A percentile compares a stretch with the other conserved stretches of the same genome.
phyloP scores from a whole-genome alignment of 2,329 filamentous ascomycete species.

The Lomentospora prolificans region DNA sequence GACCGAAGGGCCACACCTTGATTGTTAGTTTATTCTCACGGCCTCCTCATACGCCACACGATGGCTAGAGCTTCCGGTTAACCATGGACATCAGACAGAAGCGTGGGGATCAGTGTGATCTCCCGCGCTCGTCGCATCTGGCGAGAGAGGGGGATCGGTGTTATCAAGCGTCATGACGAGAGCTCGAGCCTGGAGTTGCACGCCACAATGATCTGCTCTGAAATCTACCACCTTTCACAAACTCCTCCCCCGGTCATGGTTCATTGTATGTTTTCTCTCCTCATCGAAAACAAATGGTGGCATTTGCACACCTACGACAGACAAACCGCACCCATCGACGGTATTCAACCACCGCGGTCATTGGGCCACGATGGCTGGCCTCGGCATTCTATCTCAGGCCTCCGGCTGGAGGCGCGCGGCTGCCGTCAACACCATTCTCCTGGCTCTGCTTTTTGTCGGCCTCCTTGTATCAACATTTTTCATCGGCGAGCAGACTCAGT shows the following conservation, averaged over 20 bases:
- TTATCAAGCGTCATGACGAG: not conserved
- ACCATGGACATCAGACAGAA: not conserved
- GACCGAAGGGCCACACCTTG: not conserved
- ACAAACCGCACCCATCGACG: not conserved
- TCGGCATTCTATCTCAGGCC: not conserved
- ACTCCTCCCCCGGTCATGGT: not conserved
- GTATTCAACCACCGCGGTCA: not conserved
- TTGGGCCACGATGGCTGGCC: not conserved
- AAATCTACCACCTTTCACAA: not conserved
- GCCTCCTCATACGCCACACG: not conserved
- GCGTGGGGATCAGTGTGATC: not conserved
- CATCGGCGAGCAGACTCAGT: constrained; percentile 9
- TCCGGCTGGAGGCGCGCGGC: constrained; percentile 1
- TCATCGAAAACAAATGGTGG: not conserved
- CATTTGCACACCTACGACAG: not conserved
- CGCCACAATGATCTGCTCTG: not conserved
- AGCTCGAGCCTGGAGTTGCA: not conserved
- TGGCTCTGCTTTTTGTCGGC: not conserved
- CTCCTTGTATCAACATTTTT: constrained; percentile 5
- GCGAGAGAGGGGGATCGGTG: not conserved
- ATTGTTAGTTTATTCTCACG: not conserved
- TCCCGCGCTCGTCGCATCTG: not conserved
- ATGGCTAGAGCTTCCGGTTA: constrained; percentile 1
- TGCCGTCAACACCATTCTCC: not conserved
- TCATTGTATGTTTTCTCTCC: not conserved